These are phyloP conservation scores for Diplodia intermedia DNA, from an alignment of 2,329 filamentous ascomycete genomes.

Conservation along the genomic window DNA sequence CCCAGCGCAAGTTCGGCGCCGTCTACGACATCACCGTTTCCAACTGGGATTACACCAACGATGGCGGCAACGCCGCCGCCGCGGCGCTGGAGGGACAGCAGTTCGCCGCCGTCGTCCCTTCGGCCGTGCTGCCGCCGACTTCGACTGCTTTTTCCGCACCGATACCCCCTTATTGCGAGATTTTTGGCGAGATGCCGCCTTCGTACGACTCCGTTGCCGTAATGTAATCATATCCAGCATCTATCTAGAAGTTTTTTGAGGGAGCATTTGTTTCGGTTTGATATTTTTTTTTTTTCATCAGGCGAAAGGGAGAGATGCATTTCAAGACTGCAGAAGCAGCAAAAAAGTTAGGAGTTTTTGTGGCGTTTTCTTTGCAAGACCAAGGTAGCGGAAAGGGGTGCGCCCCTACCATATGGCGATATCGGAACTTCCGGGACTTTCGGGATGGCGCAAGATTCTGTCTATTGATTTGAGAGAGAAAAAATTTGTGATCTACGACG, in stretches of 20 bases:
- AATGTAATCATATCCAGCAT: not conserved
- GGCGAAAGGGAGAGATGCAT: not conserved
- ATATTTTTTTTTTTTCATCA: not conserved
- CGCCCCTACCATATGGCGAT: not conserved
- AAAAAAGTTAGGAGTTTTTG: not conserved
- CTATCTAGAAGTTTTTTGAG: no score
- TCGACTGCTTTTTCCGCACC: not conserved
- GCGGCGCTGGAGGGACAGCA: not conserved
- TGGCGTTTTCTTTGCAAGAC: not conserved
- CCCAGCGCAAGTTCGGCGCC: slow-evolving; percentile 27
- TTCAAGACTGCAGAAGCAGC: not conserved
- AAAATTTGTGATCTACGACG: not conserved
- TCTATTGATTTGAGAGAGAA: not conserved
- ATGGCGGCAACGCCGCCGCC: not conserved
- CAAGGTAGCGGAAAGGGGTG: not conserved
- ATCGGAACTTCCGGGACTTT: not conserved
- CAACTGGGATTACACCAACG: slow-evolving; percentile 5
- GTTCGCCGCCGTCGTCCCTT: not conserved
- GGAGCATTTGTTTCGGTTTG: not conserved
- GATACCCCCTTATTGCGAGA: slow-evolving; percentile 10
- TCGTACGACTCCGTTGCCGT: slow-evolving; percentile 19
- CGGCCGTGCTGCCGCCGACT: not conserved
- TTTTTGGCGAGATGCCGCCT: slow-evolving; percentile 20
- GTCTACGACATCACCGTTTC: slow-evolving; percentile 7
- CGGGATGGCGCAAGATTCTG: not conserved